Evolutionary conservation across 352 stramenopile genomes (phyloP), one percentile per base, ranked within the genome.

Genomic region (Phytophthora agathidicida): DNA sequence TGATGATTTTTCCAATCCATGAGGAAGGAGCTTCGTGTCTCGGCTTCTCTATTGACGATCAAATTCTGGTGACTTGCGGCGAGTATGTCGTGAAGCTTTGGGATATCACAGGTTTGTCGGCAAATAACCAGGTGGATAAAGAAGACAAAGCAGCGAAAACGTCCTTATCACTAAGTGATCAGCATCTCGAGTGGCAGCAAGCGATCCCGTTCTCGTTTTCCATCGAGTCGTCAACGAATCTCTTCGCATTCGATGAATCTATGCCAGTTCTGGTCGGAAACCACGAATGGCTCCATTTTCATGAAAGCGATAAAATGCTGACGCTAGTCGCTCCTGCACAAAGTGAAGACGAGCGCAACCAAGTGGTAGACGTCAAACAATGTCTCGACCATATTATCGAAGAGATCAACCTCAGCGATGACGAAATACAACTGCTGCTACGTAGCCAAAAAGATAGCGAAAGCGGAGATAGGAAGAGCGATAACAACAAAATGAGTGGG

Each of bases 71-170:
- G 1, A 74, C 75, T n/a, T 69, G 67, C 23, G 76, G 77, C 3
- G 67, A 73, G 3, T 78, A 66, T 13, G 43, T 57, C 5, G 19
- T 90, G 19, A 83, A 90, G 45, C 3, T 87, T 17, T 90, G 80
- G 77, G 24, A 69, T 33, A 31, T 87, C 9, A 39, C 49, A 3
- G 22, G 30, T 22, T 17, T n/a, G 28, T 36, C 44, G 14, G 24
- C 2, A 17, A 35, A 32, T 22, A 36, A 55, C 5, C 31, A 39
- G 24, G 9, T 38, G 2, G 13, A 42, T 8, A 9, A 30, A 7
- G 1, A 23, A 4, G 10, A 51, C 0, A 45, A 24, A 19, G 9
- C 30, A 14, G n/a, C n/a, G n/a, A n/a, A n/a, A n/a, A n/a, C n/a
- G n/a, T n/a, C n/a, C n/a, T 13, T 33, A 5, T 9, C 26, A 10